Conservation (phyloP, 2,329 filamentous ascomycete genomes). For the Penicillium sp. region DNA sequence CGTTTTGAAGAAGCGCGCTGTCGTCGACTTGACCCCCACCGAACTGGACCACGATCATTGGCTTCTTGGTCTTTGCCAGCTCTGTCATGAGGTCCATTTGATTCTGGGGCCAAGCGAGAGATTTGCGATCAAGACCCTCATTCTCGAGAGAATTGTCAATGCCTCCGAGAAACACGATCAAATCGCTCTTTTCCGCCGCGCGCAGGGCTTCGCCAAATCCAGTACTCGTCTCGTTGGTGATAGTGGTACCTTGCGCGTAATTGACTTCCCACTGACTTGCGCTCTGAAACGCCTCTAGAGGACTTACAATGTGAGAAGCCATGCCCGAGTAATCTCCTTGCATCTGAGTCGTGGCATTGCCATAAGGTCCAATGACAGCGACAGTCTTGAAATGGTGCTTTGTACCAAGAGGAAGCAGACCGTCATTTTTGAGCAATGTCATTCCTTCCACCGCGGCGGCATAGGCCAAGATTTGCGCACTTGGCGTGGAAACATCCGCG, state of each 20-base stretch:
- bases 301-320: conserved; percentile 35
- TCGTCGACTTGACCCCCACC: conserved; percentile 36
- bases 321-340: conserved; percentile 53
- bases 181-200: conserved; percentile 34
- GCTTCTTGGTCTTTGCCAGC: not conserved
- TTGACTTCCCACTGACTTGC: not conserved
- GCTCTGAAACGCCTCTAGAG: conserved; percentile 21
- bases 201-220: not conserved
- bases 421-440: conserved; percentile 47
- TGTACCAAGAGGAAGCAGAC: conserved; percentile 37
- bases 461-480: conserved; percentile 48
- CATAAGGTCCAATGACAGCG: conserved; percentile 52
- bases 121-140: conserved; percentile 1
- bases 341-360: conserved; percentile 50
- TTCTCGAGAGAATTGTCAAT: conserved; percentile 25
- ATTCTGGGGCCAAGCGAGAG: not conserved
- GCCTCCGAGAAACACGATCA: conserved; percentile 38
- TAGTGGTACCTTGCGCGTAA: not conserved
- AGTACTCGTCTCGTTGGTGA: not conserved
- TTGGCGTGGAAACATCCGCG: conserved; percentile 49
- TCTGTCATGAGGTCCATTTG: conserved; percentile 1
- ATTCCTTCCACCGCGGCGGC: conserved; percentile 43
- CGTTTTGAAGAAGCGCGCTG: conserved; percentile 27
- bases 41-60: conserved; percentile 30
- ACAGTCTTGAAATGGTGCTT: conserved; percentile 27